Conservation (phyloP, 1,284 basidiomycete species). For the Sanghuangporus sanghuang region DNA sequence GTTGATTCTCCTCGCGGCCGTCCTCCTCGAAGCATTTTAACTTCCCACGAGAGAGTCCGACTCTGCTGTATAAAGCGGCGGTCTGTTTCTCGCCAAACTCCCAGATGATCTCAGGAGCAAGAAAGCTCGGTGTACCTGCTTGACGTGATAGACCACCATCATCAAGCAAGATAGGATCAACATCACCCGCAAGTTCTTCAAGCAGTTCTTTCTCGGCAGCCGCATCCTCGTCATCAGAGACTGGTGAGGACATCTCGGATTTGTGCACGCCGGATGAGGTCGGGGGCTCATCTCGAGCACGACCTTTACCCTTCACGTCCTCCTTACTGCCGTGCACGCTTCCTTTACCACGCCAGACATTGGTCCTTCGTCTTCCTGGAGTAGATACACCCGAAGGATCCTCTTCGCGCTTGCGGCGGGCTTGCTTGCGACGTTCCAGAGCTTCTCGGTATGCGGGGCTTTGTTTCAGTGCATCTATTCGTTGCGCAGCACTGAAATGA, state of each 20-base stretch:
- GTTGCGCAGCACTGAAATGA: slow-evolving; percentile 86
- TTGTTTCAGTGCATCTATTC: slow-evolving; percentile 48
- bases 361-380: slow-evolving; percentile 82
- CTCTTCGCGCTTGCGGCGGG: background rate
- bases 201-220: slow-evolving; percentile 13
- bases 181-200: slow-evolving; percentile 1
- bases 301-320: slow-evolving; percentile 10
- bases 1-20: background rate
- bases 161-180: slow-evolving; percentile 16
- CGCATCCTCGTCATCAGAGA: slow-evolving; percentile 2
- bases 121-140: slow-evolving; percentile 95
- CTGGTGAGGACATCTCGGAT: background rate
- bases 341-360: slow-evolving; percentile 75
- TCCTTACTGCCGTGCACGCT: background rate
- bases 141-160: slow-evolving; percentile 17
- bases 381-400: background rate
- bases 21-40: background rate
- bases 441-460: slow-evolving; percentile 2
- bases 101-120: slow-evolving; percentile 92
- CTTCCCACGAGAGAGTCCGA: background rate
- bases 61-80: background rate
- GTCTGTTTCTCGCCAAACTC: slow-evolving; percentile 33
- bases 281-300: background rate
- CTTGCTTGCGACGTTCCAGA: slow-evolving; percentile 6
- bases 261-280: background rate